Percentiles rank a stretch among this genome's conserved stretches.
phyloP scores from a whole-genome alignment of 176 grass and related monocot species.

The Lolium multiflorum region DNA sequence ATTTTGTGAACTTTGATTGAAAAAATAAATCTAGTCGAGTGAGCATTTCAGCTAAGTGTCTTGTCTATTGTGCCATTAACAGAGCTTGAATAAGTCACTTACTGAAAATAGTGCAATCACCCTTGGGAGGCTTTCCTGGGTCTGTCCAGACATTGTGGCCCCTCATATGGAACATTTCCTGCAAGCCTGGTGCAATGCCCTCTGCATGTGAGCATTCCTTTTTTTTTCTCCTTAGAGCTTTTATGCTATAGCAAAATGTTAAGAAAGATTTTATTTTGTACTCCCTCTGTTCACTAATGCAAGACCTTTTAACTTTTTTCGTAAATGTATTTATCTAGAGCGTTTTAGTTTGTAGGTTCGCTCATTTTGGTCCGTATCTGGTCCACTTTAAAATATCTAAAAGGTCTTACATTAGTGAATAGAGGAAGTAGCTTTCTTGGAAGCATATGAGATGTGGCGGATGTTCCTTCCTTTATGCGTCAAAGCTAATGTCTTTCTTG shows the following conservation, averaged over 20 bases:
- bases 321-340: too few species aligned
- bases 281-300: too few species aligned
- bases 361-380: too few species aligned
- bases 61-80: constrained; percentile 12
- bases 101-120: constrained; percentile 91
- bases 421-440: background rate
- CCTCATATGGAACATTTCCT: constrained; percentile 89
- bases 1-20: too few species aligned
- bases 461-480: background rate
- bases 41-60: constrained; percentile 36
- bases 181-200: constrained; percentile 83
- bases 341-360: too few species aligned
- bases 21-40: constrained; percentile 16
- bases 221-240: background rate
- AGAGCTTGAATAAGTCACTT: constrained; percentile 89
- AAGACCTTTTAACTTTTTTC: too few species aligned
- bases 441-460: background rate
- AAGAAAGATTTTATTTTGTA: constrained; percentile 10
- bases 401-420: too few species aligned
- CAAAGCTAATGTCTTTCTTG: background rate
- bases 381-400: too few species aligned
- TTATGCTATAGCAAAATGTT: background rate
- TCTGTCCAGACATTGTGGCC: constrained; percentile 83
- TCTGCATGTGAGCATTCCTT: constrained; percentile 72
- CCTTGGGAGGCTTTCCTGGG: constrained; percentile 93